phyloP scores from a whole-genome alignment of 2,329 filamentous ascomycete genomes.

The Aspergillus unguis region DNA sequence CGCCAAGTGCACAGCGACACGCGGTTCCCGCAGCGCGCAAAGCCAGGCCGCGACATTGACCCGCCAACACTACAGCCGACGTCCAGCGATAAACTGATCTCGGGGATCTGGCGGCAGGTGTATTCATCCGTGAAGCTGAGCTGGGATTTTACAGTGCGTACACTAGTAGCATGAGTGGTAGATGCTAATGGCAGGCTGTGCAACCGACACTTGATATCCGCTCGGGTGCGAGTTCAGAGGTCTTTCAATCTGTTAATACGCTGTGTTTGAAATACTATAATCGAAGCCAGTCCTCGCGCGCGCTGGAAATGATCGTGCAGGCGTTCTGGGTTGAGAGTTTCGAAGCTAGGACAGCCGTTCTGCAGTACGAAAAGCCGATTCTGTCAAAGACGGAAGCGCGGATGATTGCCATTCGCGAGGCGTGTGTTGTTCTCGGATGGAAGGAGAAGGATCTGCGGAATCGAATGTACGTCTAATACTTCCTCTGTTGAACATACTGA shows the following conservation, averaged over 20 bases:
- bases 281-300: slow-evolving; percentile 53
- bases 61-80: slow-evolving; percentile 46
- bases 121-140: slow-evolving; percentile 28
- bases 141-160: slow-evolving; percentile 15
- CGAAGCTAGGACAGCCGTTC: slow-evolving; percentile 48
- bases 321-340: slow-evolving; percentile 57
- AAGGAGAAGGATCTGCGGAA: slow-evolving; percentile 58
- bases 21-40: slow-evolving; percentile 25
- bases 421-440: slow-evolving; percentile 55
- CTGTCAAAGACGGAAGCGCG: slow-evolving; percentile 49
- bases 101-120: slow-evolving; percentile 51
- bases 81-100: slow-evolving; percentile 48
- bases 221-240: slow-evolving; percentile 18
- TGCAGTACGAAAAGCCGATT: slow-evolving; percentile 39
- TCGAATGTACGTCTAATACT: slow-evolving; percentile 19
- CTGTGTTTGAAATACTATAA: slow-evolving; percentile 30
- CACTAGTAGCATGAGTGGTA: background rate
- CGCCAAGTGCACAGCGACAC: slow-evolving; percentile 27
- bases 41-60: slow-evolving; percentile 23
- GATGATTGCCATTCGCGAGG: slow-evolving; percentile 52
- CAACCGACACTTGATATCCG: slow-evolving; percentile 18
- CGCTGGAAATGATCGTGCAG: slow-evolving; percentile 58
- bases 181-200: background rate
- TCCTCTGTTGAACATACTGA: background rate
- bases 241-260: slow-evolving; percentile 22